A percentile compares a stretch with the other conserved stretches of the same genome.
phyloP scores from a whole-genome alignment of 345 rosid species.

The Moricandia arvensis region DNA sequence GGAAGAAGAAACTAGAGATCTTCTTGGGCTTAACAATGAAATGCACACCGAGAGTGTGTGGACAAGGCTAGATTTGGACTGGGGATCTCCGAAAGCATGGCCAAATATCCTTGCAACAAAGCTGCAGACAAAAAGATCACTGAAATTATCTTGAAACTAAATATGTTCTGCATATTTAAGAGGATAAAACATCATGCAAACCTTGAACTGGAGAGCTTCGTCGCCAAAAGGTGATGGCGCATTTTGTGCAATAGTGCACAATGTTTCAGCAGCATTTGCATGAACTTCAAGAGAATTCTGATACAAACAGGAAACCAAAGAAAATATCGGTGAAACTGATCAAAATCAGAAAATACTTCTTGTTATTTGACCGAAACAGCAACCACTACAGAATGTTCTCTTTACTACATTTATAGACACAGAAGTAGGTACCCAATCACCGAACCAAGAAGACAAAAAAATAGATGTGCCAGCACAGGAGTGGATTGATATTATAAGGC shows the following conservation, averaged over 20 bases:
- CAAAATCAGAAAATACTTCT: neutral
- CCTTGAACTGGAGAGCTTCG: slow-evolving; percentile 90
- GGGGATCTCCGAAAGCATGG: slow-evolving; percentile 88
- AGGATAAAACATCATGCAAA: slow-evolving; percentile 32
- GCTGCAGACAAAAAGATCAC: slow-evolving; percentile 47
- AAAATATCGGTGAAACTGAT: neutral
- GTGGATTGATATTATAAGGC: too few relatives aligned
- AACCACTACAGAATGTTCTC: neutral
- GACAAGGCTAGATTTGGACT: slow-evolving; percentile 86
- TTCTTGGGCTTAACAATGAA: slow-evolving; percentile 87
- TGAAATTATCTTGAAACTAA: slow-evolving; percentile 1
- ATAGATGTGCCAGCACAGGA: slow-evolving; percentile 5
- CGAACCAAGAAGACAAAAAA: neutral
- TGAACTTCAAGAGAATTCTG: slow-evolving; percentile 83
- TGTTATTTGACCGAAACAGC: neutral
- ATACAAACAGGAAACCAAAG: slow-evolving; percentile 3
- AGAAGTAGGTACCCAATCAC: neutral
- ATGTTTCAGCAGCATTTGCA: slow-evolving; percentile 87
- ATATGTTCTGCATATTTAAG: neutral
- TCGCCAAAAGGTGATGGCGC: slow-evolving; percentile 83
- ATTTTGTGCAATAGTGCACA: slow-evolving; percentile 83
- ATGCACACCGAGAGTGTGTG: slow-evolving; percentile 95
- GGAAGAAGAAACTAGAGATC: slow-evolving; percentile 72
- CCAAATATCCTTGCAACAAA: slow-evolving; percentile 84
- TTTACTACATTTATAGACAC: neutral